Percentiles rank a stretch among this genome's conserved stretches.
phyloP scores from a whole-genome alignment of 257 asterid genomes.

The Cordia subcordata region DNA sequence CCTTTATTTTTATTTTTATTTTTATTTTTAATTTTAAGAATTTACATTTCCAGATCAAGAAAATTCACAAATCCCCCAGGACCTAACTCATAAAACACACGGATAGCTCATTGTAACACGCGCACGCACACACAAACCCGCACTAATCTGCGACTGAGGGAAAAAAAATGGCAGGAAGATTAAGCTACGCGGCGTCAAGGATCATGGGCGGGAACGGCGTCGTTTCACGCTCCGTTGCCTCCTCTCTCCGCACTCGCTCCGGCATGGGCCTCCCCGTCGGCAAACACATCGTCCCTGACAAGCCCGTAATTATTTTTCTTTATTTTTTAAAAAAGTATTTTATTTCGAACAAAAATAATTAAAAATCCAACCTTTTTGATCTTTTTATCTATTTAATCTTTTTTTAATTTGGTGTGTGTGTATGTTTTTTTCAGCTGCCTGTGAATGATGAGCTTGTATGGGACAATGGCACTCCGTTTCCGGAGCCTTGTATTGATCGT shows the following conservation, averaged over 20 bases:
- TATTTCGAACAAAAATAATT: neutral
- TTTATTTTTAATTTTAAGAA: no score
- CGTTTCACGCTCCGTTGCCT: constrained; percentile 59
- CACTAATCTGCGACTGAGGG: constrained; percentile 2
- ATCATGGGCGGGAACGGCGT: constrained; percentile 84
- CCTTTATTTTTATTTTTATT: no score
- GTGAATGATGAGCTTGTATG: constrained; percentile 80
- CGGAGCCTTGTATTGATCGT: constrained; percentile 92
- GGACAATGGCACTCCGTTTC: constrained; percentile 91
- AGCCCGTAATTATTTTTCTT: constrained; percentile 43
- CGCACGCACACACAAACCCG: no score
- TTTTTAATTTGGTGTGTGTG: neutral
- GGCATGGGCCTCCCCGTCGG: constrained; percentile 99
- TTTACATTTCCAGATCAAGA: no score
- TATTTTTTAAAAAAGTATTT: neutral
- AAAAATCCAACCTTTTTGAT: neutral
- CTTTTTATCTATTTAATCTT: neutral
- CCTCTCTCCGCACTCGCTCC: constrained; percentile 80
- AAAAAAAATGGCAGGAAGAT: constrained; percentile 70
- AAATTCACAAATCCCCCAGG: no score
- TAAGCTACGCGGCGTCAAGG: constrained; percentile 67
- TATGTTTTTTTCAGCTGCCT: constrained; percentile 57
- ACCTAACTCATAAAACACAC: no score
- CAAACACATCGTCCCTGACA: constrained; percentile 83
- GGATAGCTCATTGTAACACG: no score